A percentile compares a stretch with the other conserved stretches of the same genome.
Evolutionary conservation across 2,329 filamentous ascomycete species (phyloP).

Genomic region (Sclerotinia glacialis): DNA sequence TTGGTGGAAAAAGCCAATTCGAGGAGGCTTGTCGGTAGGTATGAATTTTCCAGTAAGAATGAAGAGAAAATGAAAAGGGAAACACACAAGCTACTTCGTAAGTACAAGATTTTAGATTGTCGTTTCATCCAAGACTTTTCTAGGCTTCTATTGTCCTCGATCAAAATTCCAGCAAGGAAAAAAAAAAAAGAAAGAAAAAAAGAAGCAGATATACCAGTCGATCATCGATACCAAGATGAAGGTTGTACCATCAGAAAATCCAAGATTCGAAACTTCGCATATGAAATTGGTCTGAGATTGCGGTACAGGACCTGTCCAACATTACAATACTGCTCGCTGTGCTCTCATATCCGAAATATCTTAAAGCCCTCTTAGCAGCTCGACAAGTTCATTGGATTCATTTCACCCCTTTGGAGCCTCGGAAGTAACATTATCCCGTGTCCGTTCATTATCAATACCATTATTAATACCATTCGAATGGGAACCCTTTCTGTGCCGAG

Average conservation of each 20-base stretch:
- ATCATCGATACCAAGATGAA: background rate
- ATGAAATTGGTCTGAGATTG: background rate
- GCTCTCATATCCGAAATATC: background rate
- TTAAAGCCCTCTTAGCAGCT: background rate
- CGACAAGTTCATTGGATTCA: background rate
- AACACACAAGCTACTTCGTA: background rate
- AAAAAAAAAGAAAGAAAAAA: too few relatives aligned
- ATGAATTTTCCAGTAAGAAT: background rate
- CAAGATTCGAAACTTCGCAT: background rate
- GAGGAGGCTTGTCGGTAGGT: background rate
- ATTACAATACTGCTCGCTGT: background rate
- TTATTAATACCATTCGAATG: background rate
- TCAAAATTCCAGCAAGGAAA: background rate
- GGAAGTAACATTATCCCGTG: background rate
- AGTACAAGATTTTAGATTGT: background rate
- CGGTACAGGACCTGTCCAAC: background rate
- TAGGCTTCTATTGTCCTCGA: background rate
- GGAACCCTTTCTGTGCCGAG: background rate
- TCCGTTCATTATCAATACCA: background rate
- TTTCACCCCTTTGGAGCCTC: background rate
- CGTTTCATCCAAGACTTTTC: background rate
- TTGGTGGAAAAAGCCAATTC: background rate
- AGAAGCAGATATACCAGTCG: background rate
- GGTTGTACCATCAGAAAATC: background rate
- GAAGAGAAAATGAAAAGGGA: background rate